Conservation (phyloP, 352 stramenopile genomes). For the Pilasporangium apinafurcum region DNA sequence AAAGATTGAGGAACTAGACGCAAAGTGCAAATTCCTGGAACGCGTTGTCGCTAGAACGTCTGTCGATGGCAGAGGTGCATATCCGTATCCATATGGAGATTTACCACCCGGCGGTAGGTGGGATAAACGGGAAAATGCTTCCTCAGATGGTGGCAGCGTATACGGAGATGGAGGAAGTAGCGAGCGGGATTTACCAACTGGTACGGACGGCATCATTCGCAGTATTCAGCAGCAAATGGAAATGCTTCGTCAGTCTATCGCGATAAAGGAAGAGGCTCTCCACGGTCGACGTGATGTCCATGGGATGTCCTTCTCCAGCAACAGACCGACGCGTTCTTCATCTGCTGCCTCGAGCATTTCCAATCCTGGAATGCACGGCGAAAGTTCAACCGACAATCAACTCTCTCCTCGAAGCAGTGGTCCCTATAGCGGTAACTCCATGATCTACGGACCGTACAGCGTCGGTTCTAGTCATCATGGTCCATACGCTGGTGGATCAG, state of each 20-base stretch:
- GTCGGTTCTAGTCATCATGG: constrained; percentile 27
- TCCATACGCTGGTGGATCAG: no score
- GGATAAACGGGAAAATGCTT: no score
- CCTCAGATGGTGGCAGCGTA: no score
- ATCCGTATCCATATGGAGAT: constrained; percentile 1
- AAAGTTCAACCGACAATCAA: constrained; percentile 21
- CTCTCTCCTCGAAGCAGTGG: constrained; percentile 27
- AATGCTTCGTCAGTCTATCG: constrained; percentile 64
- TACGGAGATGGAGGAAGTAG: constrained; percentile 6
- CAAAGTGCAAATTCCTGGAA: constrained; percentile 78
- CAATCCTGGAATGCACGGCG: constrained; percentile 18
- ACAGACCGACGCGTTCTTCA: constrained; percentile 55
- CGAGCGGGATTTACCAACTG: constrained; percentile 20
- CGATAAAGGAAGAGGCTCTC: constrained; percentile 49
- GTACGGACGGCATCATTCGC: constrained; percentile 69
- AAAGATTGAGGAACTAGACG: constrained; percentile 74
- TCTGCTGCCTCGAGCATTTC: constrained; percentile 56
- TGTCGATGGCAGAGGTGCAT: constrained; percentile 21
- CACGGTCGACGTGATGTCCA: constrained; percentile 42
- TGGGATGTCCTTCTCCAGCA: constrained; percentile 59
- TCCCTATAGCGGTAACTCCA: no score
- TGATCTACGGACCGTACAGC: no score
- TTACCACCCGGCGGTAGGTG: no score
- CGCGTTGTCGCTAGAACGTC: constrained; percentile 53
- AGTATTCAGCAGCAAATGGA: constrained; percentile 84